These are phyloP conservation scores for Crithidia bombi DNA, from an alignment of 208 protist genomes.

Conservation along the genomic window DNA sequence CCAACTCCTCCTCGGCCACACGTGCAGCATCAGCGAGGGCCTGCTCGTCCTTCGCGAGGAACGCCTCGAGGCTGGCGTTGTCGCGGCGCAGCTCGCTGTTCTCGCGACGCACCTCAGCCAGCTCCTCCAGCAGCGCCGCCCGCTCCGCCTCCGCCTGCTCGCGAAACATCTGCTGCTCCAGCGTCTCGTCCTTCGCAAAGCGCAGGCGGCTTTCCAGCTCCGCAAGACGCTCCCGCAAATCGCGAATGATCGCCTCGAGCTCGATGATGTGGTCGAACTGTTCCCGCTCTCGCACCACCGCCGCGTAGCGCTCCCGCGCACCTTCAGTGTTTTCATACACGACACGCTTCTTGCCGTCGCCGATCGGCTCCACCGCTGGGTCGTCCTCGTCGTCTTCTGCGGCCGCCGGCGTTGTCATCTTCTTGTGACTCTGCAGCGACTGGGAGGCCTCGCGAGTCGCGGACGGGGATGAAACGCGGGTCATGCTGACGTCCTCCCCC, in stretches of 20 bases:
- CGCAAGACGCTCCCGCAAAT: conserved; percentile 51
- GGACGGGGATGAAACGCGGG: conserved; percentile 23
- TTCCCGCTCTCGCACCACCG: conserved; percentile 54
- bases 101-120: conserved; percentile 40
- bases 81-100: conserved; percentile 47
- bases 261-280: conserved; percentile 54
- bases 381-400: conserved; percentile 21
- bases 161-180: conserved; percentile 56
- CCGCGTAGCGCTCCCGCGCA: conserved; percentile 56
- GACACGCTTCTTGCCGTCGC: conserved; percentile 29
- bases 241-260: conserved; percentile 55
- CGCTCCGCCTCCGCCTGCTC: conserved; percentile 53
- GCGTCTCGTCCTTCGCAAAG: conserved; percentile 57
- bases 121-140: conserved; percentile 40
- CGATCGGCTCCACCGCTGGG: background rate
- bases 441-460: background rate
- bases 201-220: conserved; percentile 68
- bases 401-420: background rate
- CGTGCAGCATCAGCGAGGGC: conserved; percentile 50
- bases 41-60: conserved; percentile 50
- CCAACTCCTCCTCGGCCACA: conserved; percentile 59
- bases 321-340: conserved; percentile 64
- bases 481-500: conserved; percentile 13
- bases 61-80: conserved; percentile 51
- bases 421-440: background rate